Percentiles rank a stretch among this genome's conserved stretches.
These are phyloP conservation scores for Alternaria sp. DNA, from an alignment of 2,329 filamentous ascomycete species.

Conservation along the genomic window DNA sequence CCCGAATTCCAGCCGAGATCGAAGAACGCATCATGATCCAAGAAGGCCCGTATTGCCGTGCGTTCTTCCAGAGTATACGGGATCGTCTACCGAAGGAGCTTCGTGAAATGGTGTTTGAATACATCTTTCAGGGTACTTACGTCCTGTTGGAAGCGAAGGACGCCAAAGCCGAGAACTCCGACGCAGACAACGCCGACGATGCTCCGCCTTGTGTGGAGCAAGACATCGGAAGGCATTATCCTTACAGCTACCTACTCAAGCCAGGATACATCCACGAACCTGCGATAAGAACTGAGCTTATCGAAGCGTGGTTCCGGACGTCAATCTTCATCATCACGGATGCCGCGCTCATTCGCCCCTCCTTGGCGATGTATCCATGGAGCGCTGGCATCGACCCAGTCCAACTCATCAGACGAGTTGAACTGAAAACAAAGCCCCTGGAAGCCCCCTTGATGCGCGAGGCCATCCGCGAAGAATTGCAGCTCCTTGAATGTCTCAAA, in stretches of 20 bases:
- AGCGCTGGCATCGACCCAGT: neutral
- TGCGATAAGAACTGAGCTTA: neutral
- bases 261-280: neutral
- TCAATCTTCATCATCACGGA: neutral
- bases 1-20: neutral
- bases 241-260: neutral
- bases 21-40: neutral
- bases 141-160: neutral
- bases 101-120: neutral
- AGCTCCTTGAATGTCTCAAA: neutral
- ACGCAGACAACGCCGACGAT: rapidly evolving
- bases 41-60: neutral
- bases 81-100: neutral
- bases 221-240: neutral
- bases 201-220: rapidly evolving
- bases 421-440: neutral
- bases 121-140: neutral
- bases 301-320: neutral
- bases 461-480: neutral
- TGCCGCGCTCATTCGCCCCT: neutral
- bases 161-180: rapidly evolving
- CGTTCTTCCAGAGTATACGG: neutral
- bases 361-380: neutral
- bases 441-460: neutral
- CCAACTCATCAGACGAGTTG: neutral